Conservation (phyloP, 2,329 filamentous ascomycete genomes). For the Botrytis fragariae region DNA sequence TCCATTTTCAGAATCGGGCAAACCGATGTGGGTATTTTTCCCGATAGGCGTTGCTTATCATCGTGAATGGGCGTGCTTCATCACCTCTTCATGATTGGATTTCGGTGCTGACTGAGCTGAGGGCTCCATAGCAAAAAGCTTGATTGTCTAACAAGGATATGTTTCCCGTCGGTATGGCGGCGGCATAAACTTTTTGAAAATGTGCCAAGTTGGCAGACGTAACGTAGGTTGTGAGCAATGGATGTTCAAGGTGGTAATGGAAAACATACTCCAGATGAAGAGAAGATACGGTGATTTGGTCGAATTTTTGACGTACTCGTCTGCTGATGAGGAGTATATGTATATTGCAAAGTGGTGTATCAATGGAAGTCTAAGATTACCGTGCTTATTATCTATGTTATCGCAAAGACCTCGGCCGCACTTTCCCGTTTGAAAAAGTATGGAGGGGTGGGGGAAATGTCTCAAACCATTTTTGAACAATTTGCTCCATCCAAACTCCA, state of each 20-base stretch:
- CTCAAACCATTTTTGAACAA: not conserved
- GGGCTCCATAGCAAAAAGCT: not conserved
- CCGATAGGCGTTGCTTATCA: constrained; percentile 6
- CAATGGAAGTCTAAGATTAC: not conserved
- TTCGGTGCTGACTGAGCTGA: not conserved
- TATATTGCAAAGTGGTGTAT: not conserved
- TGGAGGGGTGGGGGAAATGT: not conserved
- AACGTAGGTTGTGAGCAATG: not conserved
- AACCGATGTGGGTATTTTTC: not conserved
- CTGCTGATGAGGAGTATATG: not conserved
- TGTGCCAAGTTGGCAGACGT: not conserved
- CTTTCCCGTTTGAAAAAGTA: not conserved
- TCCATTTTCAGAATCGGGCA: not conserved
- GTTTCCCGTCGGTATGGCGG: not conserved
- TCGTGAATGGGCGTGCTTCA: constrained; percentile 5
- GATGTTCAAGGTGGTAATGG: not conserved
- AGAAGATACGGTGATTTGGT: not conserved
- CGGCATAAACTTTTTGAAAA: not conserved
- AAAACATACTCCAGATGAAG: not conserved
- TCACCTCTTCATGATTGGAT: not conserved
- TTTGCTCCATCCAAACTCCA: not conserved
- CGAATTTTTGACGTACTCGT: not conserved
- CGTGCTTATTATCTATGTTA: not conserved
- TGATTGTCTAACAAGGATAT: not conserved
- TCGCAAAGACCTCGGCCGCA: not conserved